These are phyloP conservation scores for Zygoascus flipseniorum DNA, from an alignment of 805 yeast genomes.

Conservation along the genomic window DNA sequence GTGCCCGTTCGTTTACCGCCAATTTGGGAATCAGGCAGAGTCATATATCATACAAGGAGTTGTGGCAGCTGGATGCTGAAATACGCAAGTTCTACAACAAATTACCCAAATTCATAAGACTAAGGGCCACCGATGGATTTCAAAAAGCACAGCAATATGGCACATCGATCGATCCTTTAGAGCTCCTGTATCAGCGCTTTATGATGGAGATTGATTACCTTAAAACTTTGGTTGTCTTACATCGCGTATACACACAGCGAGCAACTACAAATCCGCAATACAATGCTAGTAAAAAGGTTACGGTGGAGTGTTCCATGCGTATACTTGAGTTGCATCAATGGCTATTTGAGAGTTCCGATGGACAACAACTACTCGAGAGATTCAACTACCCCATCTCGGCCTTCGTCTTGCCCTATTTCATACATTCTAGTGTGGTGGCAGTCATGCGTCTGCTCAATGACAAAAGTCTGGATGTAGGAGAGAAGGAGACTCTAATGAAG, in stretches of 20 bases:
- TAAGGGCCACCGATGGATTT: slow-evolving; percentile 15
- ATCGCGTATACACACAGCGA: slow-evolving; percentile 13
- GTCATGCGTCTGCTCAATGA: background rate
- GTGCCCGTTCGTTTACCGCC: slow-evolving; percentile 6
- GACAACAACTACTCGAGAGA: slow-evolving; percentile 4
- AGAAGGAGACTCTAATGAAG: background rate
- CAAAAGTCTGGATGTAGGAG: background rate
- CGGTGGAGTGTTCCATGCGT: slow-evolving; percentile 11
- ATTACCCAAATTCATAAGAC: slow-evolving; percentile 18
- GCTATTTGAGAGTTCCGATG: slow-evolving; percentile 11
- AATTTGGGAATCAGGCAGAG: slow-evolving; percentile 9
- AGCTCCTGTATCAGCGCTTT: slow-evolving; percentile 23
- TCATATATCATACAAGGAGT: slow-evolving; percentile 7
- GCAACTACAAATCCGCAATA: slow-evolving; percentile 7
- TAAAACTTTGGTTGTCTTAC: slow-evolving; percentile 23
- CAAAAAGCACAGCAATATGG: slow-evolving; percentile 7
- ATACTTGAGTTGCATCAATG: slow-evolving; percentile 14
- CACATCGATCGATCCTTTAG: slow-evolving; percentile 10
- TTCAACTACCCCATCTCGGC: slow-evolving; percentile 11
- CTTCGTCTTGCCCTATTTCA: slow-evolving; percentile 8
- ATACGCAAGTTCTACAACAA: slow-evolving; percentile 19
- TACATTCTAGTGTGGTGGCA: slow-evolving; percentile 14
- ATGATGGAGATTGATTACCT: slow-evolving; percentile 23
- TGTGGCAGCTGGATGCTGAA: slow-evolving; percentile 20
- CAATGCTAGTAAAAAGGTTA: slow-evolving; percentile 9